These are phyloP conservation scores for Syncephalis plumigaleata DNA, from an alignment of 371 early-diverging fungal species.

Conservation along the genomic window DNA sequence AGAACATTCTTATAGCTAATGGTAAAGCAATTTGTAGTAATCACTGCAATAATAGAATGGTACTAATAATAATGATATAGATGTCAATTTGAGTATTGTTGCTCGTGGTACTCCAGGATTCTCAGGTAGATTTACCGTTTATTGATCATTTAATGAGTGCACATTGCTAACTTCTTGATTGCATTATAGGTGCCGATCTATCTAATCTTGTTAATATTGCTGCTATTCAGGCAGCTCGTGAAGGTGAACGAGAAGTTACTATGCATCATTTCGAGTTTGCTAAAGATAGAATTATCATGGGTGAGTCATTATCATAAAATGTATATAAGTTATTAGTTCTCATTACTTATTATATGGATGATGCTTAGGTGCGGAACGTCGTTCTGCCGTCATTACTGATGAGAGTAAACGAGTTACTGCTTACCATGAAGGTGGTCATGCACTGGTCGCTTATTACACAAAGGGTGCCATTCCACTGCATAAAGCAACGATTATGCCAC, in stretches of 20 bases:
- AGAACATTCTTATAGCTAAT: slow-evolving; percentile 36
- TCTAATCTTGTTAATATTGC: slow-evolving; percentile 91
- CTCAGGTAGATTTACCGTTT: slow-evolving; percentile 40
- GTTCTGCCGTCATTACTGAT: slow-evolving; percentile 77
- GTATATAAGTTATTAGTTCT: too few relatives aligned
- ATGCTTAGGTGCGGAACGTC: slow-evolving; percentile 78
- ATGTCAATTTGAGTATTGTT: slow-evolving; percentile 65
- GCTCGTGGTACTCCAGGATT: slow-evolving; percentile 97
- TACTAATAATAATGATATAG: too few relatives aligned
- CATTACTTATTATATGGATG: too few relatives aligned
- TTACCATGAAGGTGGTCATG: slow-evolving; percentile 97
- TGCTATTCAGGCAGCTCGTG: slow-evolving; percentile 82
- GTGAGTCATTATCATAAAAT: too few relatives aligned
- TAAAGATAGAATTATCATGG: slow-evolving; percentile 97
- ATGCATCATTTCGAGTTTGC: slow-evolving; percentile 84
- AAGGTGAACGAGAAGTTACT: slow-evolving; percentile 42
- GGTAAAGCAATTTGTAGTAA: too few relatives aligned
- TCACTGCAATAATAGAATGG: too few relatives aligned
- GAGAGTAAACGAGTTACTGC: slow-evolving; percentile 79
- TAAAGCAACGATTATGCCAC: slow-evolving; percentile 96
- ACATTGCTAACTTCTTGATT: neutral
- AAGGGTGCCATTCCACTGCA: slow-evolving; percentile 87
- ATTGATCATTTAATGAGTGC: neutral
- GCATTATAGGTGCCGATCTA: slow-evolving; percentile 63
- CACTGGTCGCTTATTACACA: slow-evolving; percentile 89